A percentile compares a stretch with the other conserved stretches of the same genome.
phyloP scores from a whole-genome alignment of 257 asterid genomes.

The Plectranthus barbatus region DNA sequence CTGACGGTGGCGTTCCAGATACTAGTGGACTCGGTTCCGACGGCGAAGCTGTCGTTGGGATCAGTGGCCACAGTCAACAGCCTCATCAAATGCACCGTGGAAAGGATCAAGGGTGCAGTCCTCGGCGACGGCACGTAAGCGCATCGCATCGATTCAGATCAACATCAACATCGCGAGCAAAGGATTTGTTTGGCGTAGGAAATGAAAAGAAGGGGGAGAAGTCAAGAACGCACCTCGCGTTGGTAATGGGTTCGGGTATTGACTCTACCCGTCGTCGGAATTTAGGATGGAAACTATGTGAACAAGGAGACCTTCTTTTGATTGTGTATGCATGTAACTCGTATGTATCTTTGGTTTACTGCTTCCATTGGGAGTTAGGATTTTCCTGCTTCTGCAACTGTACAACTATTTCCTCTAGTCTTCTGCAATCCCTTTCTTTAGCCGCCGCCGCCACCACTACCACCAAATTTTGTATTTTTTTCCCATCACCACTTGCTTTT shows the following conservation, averaged over 20 bases:
- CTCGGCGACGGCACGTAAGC: conserved; percentile 33
- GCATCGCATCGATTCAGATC: too few relatives aligned
- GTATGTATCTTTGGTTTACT: too few relatives aligned
- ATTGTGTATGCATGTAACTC: too few relatives aligned
- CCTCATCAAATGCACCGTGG: conserved; percentile 79
- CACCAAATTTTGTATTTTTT: too few relatives aligned
- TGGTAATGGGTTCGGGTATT: conserved; percentile 74
- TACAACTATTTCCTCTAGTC: too few relatives aligned
- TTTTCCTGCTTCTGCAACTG: too few relatives aligned
- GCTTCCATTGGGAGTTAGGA: too few relatives aligned
- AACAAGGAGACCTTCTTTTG: background rate
- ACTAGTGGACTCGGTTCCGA: conserved; percentile 65
- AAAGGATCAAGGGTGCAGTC: conserved; percentile 63
- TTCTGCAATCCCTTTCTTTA: too few relatives aligned
- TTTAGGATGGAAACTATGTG: too few relatives aligned
- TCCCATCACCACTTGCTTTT: too few relatives aligned
- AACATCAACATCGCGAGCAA: too few relatives aligned
- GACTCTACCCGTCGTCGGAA: conserved; percentile 50
- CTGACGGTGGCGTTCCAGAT: conserved; percentile 86
- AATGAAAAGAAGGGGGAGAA: conserved; percentile 26
- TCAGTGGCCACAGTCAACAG: conserved; percentile 74
- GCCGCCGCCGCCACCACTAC: too few relatives aligned
- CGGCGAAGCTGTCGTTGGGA: conserved; percentile 69
- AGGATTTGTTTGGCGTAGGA: conserved; percentile 13
- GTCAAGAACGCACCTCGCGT: conserved; percentile 83